Conservation (phyloP, 805 yeast genomes). For the Ascoidea tarda region DNA sequence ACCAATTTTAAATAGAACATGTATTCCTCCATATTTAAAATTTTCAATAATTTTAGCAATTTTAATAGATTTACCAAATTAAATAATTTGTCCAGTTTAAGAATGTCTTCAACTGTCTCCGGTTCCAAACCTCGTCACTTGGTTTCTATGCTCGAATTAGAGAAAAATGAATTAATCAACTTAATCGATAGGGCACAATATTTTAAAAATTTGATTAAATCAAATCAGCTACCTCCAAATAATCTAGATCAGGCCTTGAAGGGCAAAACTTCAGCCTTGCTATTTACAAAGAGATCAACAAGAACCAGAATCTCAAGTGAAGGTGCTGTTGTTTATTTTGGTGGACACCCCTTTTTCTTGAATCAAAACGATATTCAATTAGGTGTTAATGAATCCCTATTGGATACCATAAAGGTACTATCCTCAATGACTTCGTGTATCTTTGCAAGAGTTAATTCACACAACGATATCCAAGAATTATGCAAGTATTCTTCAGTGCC, state of each 20-base stretch:
- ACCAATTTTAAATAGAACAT: background rate
- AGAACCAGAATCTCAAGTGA: conserved; percentile 90
- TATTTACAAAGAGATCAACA: conserved; percentile 88
- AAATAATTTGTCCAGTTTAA: conserved; percentile 1
- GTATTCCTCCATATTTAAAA: background rate
- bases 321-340: conserved; percentile 86
- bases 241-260: conserved; percentile 37
- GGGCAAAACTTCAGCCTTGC: conserved; percentile 72
- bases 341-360: conserved; percentile 92
- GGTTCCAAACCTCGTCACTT: conserved; percentile 44
- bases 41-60: background rate
- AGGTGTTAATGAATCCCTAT: conserved; percentile 86
- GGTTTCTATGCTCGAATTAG: conserved; percentile 66
- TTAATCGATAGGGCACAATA: conserved; percentile 62
- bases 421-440: conserved; percentile 95
- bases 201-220: conserved; percentile 44
- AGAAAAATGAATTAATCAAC: conserved; percentile 53
- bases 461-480: conserved; percentile 67
- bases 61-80: too few relatives aligned
- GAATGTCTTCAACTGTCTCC: conserved; percentile 14
- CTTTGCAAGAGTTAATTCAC: conserved; percentile 89
- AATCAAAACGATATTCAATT: conserved; percentile 95
- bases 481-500: conserved; percentile 78
- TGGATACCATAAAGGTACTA: conserved; percentile 79
- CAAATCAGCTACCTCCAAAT: conserved; percentile 23